Evolutionary conservation across 371 early-diverging fungal species (phyloP), one percentile per base, ranked within the genome.

Genomic region (Mucor irregularis): DNA sequence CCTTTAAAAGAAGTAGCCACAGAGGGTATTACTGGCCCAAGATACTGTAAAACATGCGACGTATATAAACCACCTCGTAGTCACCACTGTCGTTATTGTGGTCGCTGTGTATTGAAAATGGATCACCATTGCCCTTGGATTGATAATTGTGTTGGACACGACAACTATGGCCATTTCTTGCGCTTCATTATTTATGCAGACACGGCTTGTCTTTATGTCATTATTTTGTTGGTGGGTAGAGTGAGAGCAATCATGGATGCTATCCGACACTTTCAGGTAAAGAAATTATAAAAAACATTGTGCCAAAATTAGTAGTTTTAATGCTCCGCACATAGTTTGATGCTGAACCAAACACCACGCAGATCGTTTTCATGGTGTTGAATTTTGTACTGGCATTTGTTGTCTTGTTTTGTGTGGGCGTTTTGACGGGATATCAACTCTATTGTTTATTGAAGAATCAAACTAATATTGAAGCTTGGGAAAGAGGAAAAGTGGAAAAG

Each of bases 41-140:
- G 93, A 30, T 92, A 80, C 62, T 93, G 94, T 56, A 80, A 87
- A 39, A 75, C 75, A 3, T 94, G 94, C 58, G 71, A 84, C 25
- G 65, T 51, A 0, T 88, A 81, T 66, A 94, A 94, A 68, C 94
- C 94, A n/a, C 91, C 92, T 4, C 74, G 94, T 43, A 63, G 88
- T 26, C 93, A 93, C 69, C 94, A 94, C 64, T 94, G 94, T 71
- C 72, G 86, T 13, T 80, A 85, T 39, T 94, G 94, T 68, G 78
- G 85, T 14, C 81, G 85, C 7, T 94, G 94, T 76, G 88, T 94
- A 22, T 78, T 93, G 29, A 93, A 91, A 63, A 92, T 93, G 93
- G 94, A 94, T 59, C 94, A 94, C 61, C 99, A 98, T 65, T 98
- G 98, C 66, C 96, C 96, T 0, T 99, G 99, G 94, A 87, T 98